Conservation (phyloP, 176 grass and related monocot genomes). For the Avena atlantica region DNA sequence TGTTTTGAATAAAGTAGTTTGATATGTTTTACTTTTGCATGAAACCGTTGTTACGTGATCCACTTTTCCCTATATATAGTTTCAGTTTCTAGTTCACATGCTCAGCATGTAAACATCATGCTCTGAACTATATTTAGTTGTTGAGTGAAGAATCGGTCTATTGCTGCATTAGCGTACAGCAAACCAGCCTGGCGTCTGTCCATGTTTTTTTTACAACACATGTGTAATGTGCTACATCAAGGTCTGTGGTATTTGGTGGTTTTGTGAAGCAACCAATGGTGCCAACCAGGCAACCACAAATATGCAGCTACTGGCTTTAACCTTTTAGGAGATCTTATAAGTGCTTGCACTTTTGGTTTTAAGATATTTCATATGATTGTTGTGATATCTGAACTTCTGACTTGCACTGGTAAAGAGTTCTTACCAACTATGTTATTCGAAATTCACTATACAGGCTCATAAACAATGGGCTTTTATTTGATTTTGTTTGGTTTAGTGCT, state of each 20-base stretch:
- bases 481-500: not conserved
- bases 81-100: slow-evolving; percentile 7
- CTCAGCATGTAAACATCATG: not conserved
- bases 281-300: slow-evolving; percentile 18
- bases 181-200: not conserved
- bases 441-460: not conserved
- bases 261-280: slow-evolving; percentile 30
- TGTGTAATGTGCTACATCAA: no score
- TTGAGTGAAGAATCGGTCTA: not conserved
- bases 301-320: not conserved
- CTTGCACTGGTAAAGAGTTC: not conserved
- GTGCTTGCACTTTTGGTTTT: not conserved
- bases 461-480: slow-evolving; percentile 14
- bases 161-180: slow-evolving; percentile 24
- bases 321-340: not conserved
- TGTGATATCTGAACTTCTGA: slow-evolving; percentile 1
- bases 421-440: slow-evolving; percentile 35
- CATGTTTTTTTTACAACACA: not conserved
- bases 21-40: not conserved
- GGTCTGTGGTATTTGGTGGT: slow-evolving; percentile 13
- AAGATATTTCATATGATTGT: not conserved
- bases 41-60: not conserved
- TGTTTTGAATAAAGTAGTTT: not conserved
- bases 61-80: not conserved
- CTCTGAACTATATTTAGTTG: slow-evolving; percentile 15